phyloP scores from a whole-genome alignment of 192 early-diverging fungal species.

The Gonapodya sp. region DNA sequence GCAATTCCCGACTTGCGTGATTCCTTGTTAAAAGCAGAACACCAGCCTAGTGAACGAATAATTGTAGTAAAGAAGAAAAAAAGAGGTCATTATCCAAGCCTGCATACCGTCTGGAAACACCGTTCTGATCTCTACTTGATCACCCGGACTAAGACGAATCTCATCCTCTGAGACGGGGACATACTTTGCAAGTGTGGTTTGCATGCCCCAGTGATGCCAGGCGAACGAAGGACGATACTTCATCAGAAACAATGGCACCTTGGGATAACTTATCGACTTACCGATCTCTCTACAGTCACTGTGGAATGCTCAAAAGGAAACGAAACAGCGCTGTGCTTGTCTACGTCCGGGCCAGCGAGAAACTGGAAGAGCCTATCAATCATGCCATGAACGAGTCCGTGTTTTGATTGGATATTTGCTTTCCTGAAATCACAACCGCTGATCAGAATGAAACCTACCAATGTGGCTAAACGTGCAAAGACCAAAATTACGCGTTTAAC shows the following conservation, averaged over 20 bases:
- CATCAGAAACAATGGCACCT: not conserved
- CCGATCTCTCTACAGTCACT: not conserved
- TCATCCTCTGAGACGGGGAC: not conserved
- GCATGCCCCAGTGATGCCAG: no score
- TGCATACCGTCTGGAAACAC: not conserved
- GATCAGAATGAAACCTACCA: no score
- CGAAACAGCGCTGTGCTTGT: no score
- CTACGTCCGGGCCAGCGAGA: not conserved
- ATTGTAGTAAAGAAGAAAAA: no score
- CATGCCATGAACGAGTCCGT: no score
- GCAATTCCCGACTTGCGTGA: not conserved
- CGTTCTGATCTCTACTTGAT: not conserved
- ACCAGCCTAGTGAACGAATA: not conserved
- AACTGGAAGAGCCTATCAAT: not conserved
- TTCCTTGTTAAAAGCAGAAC: not conserved
- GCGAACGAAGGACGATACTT: no score
- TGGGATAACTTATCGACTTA: not conserved
- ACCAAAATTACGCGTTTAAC: no score
- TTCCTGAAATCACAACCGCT: not conserved
- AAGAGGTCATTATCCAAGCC: no score
- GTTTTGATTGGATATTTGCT: not conserved
- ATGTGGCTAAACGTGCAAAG: not conserved
- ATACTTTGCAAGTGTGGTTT: no score
- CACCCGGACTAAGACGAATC: not conserved
- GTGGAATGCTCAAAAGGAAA: no score